Base-by-base conservation (phyloP, 768 basidiomycete species). In the Pisolithus sp. region DNA sequence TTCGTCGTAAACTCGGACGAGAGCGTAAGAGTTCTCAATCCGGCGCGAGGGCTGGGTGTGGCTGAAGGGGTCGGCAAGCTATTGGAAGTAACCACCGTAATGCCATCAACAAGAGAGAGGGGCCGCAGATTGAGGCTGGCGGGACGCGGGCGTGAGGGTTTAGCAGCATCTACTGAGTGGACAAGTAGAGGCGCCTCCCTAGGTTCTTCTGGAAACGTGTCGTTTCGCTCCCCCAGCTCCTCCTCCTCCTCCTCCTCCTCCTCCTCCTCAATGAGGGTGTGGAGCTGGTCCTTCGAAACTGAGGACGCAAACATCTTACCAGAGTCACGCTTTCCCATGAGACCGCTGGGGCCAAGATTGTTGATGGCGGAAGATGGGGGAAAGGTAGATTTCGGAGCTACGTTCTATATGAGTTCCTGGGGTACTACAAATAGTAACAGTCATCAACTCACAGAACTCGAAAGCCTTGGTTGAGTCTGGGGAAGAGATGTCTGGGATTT, bases 211-310 rank as follows among this genome's bases (percentile, higher is more conserved):
- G 12, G 18, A 60, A 26, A 62, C 48, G 47, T 63, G 24, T 49
- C 37, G 21, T 26, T 45, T 13, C 13, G n/a, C 28, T 45, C 26
- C 4, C 86, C 86, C 23, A 26, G 21, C 8, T 45, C 43, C 3
- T 86, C 86, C 23, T 92, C 90, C 39, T 91, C 91, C 46, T 93
- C n/a, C n/a, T n/a, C n/a, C n/a, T n/a, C 89, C 48, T 92, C 90
- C 51, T 93, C 88, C 61, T 90, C 91, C 61, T 91, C 90, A 30
- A 93, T 71, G 26, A 92, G 74, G 17, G 89, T 91, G 53, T 81
- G 79, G 10, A 92, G 76, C 58, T 85, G 80, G 64, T 91, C 89
- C 64, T 89, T 90, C 48, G 82, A 76, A 10, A 79, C 78, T 1
- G 80, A 78, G 2, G 84, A 58, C 15, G 75, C 71, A 55, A 85